Conservation (phyloP, 345 rosid genomes). For the Nephelium lappaceum region DNA sequence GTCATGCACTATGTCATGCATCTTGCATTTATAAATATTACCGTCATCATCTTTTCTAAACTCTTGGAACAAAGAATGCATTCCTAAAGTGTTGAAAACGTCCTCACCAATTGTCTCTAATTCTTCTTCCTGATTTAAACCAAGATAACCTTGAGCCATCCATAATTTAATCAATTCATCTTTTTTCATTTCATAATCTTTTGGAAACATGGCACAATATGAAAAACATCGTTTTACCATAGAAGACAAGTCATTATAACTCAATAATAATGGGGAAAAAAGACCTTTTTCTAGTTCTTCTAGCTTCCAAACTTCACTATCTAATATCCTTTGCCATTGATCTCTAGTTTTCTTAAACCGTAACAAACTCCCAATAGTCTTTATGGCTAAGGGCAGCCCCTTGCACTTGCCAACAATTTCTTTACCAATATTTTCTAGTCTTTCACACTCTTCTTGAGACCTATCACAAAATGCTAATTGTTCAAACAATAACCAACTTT, state of each 20-base stretch:
- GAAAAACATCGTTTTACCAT: not conserved
- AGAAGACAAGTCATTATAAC: not conserved
- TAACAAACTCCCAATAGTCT: not conserved
- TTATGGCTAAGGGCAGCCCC: conserved; percentile 30
- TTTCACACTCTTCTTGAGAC: not conserved
- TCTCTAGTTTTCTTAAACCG: not conserved
- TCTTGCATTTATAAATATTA: not conserved
- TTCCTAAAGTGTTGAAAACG: not conserved
- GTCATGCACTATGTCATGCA: not conserved
- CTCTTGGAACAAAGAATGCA: not conserved
- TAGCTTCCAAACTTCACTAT: not conserved
- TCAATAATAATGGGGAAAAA: not conserved
- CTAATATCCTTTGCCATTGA: not conserved
- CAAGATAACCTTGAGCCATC: conserved; percentile 9
- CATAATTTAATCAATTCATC: not conserved
- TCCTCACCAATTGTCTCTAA: not conserved
- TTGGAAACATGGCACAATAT: conserved; percentile 1
- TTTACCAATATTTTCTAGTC: conserved; percentile 11
- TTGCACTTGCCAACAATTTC: conserved; percentile 24
- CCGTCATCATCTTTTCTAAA: not conserved
- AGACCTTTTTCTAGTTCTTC: not conserved
- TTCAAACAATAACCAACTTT: not conserved
- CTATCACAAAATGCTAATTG: not conserved
- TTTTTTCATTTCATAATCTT: not conserved
- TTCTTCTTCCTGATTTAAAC: not conserved